These are phyloP conservation scores for Teratosphaeria pseudoeucalypti DNA, from an alignment of 2,329 filamentous ascomycete genomes.

Conservation along the genomic window DNA sequence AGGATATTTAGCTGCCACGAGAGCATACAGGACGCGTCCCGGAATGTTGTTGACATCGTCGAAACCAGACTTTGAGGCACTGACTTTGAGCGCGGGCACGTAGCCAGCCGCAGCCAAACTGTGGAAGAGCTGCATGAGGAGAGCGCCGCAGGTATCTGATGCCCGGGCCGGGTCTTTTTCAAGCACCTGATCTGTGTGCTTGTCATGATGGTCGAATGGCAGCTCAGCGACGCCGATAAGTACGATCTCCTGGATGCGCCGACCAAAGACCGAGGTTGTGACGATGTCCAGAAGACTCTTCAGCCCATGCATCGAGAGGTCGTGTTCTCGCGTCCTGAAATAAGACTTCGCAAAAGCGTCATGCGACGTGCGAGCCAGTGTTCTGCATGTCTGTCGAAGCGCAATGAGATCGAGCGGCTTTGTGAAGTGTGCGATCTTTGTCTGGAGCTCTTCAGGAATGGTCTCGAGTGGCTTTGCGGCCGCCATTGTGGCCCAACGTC, in stretches of 20 bases:
- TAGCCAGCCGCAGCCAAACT: not conserved
- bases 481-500: not conserved
- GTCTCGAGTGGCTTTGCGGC: not conserved
- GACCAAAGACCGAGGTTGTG: not conserved
- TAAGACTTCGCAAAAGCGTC: not conserved
- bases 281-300: not conserved
- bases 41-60: not conserved
- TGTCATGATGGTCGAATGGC: not conserved
- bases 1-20: not conserved
- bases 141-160: not conserved
- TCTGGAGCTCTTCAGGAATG: not conserved
- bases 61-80: not conserved
- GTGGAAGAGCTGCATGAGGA: not conserved
- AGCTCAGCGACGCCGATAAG: not conserved
- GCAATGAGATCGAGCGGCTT: not conserved
- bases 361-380: not conserved
- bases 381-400: not conserved
- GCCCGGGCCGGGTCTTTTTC: not conserved
- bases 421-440: not conserved
- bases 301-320: not conserved
- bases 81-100: not conserved
- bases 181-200: not conserved
- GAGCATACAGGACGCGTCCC: not conserved
- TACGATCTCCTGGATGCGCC: not conserved
- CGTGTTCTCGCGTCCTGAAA: not conserved